Conservation (phyloP, 352 stramenopile genomes). For the Globisporangium carolinianum region DNA sequence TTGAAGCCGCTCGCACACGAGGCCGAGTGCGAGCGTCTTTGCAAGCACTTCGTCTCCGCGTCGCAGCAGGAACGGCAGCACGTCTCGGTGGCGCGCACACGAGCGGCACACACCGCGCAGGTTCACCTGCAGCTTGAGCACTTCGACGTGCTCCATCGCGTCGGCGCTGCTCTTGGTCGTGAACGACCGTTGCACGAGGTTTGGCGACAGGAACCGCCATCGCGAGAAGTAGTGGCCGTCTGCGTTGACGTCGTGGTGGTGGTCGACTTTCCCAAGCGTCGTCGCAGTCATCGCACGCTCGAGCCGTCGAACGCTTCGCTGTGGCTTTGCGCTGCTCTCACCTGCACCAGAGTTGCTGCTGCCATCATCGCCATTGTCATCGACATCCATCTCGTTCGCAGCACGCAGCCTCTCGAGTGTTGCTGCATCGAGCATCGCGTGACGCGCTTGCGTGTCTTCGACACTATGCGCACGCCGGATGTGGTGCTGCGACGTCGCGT, state of each 20-base stretch:
- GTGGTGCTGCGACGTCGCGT: constrained; percentile 1
- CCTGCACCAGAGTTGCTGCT: too few relatives aligned
- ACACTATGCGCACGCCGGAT: constrained; percentile 20
- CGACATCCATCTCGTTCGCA: neutral
- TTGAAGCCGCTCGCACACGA: constrained; percentile 47
- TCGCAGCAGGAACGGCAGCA: constrained; percentile 64
- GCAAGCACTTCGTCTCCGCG: constrained; percentile 35
- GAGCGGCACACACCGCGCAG: constrained; percentile 46
- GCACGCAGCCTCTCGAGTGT: too few relatives aligned
- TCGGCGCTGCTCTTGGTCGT: constrained; percentile 13
- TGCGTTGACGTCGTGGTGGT: constrained; percentile 24
- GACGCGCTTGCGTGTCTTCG: constrained; percentile 13
- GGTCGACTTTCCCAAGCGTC: constrained; percentile 25
- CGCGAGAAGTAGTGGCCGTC: constrained; percentile 26
- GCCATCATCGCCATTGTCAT: neutral
- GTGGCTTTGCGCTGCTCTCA: constrained; percentile 3
- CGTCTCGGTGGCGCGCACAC: constrained; percentile 46
- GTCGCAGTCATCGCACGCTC: constrained; percentile 25
- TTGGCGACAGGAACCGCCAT: constrained; percentile 59
- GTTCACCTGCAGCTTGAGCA: constrained; percentile 71
- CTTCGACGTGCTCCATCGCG: constrained; percentile 30
- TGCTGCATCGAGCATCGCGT: neutral
- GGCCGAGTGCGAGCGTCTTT: constrained; percentile 41
- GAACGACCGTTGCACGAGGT: constrained; percentile 49
- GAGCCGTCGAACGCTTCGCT: constrained; percentile 7